These are phyloP conservation scores for Kodamaea leandrae DNA, from an alignment of 805 yeast genomes.

Conservation along the genomic window DNA sequence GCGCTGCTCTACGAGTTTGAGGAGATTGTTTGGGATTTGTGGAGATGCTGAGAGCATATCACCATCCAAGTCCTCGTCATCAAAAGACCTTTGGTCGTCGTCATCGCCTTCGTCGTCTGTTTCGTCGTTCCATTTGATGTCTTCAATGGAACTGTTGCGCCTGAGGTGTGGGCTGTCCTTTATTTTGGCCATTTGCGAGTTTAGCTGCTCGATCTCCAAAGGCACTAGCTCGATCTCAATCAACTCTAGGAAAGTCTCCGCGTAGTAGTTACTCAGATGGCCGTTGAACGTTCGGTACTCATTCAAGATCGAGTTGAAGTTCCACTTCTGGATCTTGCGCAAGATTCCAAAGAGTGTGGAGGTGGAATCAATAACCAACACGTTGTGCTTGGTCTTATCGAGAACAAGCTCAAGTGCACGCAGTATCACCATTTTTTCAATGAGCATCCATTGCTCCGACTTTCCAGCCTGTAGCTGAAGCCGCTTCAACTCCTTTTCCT, in stretches of 20 bases:
- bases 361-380: conserved; percentile 75
- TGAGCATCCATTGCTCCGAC: conserved; percentile 71
- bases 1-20: conserved; percentile 52
- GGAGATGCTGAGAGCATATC: conserved; percentile 59
- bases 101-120: conserved; percentile 19
- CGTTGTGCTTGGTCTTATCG: conserved; percentile 61
- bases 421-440: conserved; percentile 62
- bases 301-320: conserved; percentile 73
- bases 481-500: conserved; percentile 11
- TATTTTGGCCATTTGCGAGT: conserved; percentile 17
- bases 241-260: conserved; percentile 80
- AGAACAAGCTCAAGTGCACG: conserved; percentile 65
- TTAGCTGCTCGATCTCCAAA: conserved; percentile 33
- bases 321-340: conserved; percentile 86
- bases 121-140: conserved; percentile 18
- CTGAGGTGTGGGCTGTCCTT: conserved; percentile 11
- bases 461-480: conserved; percentile 16
- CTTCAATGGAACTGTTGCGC: conserved; percentile 4
- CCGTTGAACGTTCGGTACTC: conserved; percentile 73
- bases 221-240: conserved; percentile 54
- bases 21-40: conserved; percentile 61
- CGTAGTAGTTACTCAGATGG: conserved; percentile 70
- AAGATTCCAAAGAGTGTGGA: conserved; percentile 78
- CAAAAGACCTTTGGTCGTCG: conserved; percentile 12
- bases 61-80: conserved; percentile 44